Conservation (phyloP, 192 early-diverging fungal genomes). For the Coemansia sp. region DNA sequence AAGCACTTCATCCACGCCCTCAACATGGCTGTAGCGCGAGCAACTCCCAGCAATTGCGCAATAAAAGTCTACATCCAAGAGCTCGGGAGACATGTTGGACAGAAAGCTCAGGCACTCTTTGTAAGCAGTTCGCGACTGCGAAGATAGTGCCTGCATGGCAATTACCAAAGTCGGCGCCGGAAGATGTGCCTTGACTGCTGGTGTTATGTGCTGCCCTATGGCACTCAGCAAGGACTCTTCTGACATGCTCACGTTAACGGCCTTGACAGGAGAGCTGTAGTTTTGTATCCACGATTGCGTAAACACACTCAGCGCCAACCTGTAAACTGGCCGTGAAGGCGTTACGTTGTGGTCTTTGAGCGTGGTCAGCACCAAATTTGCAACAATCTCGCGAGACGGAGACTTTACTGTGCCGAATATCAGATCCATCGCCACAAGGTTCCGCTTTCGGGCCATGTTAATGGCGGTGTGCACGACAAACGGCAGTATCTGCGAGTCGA, state of each 20-base stretch:
- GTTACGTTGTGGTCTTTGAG: neutral
- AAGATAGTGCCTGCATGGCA: conserved; percentile 18
- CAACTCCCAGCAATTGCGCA: conserved; percentile 30
- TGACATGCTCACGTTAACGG: neutral
- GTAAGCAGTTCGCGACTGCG: neutral
- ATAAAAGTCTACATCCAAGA: neutral
- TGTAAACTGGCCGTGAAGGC: neutral
- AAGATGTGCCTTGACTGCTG: conserved; percentile 4
- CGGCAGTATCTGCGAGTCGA: conserved; percentile 3
- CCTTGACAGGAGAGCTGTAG: neutral
- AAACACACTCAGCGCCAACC: conserved; percentile 4
- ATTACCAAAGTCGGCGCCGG: neutral
- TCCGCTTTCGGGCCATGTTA: neutral
- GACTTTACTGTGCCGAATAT: conserved; percentile 3
- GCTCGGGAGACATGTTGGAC: neutral
- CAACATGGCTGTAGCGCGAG: conserved; percentile 1
- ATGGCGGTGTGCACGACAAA: conserved; percentile 10
- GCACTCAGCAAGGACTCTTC: neutral
- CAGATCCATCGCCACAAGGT: conserved; percentile 2
- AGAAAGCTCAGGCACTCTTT: conserved; percentile 19
- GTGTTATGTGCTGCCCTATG: conserved; percentile 10
- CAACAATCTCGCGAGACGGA: conserved; percentile 4
- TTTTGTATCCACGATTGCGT: conserved; percentile 4
- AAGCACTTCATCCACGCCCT: conserved; percentile 15
- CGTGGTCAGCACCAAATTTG: conserved; percentile 11